Conservation (phyloP, 192 early-diverging fungal species). For the Lobosporangium transversale region DNA sequence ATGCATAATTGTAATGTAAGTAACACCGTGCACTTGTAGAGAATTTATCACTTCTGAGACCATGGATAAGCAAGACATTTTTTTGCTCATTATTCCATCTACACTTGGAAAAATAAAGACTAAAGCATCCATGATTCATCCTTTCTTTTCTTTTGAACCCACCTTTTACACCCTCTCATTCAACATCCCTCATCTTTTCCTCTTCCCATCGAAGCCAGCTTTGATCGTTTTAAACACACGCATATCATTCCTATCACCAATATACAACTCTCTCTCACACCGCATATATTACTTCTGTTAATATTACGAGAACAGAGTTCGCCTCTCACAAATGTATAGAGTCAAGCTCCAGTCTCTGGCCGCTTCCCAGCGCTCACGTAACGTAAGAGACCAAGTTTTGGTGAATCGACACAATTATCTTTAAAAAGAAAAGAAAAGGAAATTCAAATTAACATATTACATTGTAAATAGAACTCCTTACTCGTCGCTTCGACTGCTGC, state of each 20-base stretch:
- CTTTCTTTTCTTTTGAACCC: not conserved
- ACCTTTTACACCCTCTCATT: not conserved
- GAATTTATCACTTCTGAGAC: too few relatives aligned
- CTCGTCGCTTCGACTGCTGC: conserved; percentile 17
- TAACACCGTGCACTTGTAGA: too few relatives aligned
- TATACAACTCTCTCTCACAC: too few relatives aligned
- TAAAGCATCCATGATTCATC: too few relatives aligned
- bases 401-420: not conserved
- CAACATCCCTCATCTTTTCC: not conserved
- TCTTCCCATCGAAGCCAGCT: not conserved
- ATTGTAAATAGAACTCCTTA: too few relatives aligned
- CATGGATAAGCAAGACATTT: too few relatives aligned
- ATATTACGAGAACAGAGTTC: too few relatives aligned
- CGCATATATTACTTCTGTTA: too few relatives aligned
- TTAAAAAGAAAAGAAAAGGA: not conserved
- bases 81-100: too few relatives aligned
- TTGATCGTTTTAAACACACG: not conserved
- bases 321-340: conserved; percentile 32
- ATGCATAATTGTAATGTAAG: too few relatives aligned
- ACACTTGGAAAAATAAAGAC: too few relatives aligned
- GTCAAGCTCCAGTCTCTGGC: conserved; percentile 22
- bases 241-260: too few relatives aligned
- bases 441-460: not conserved
- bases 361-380: conserved; percentile 20
- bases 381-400: conserved; percentile 8